Percentiles rank a stretch among this genome's conserved stretches.
phyloP scores from a whole-genome alignment of 139 green algal genomes.

The Yamagishiella unicocca region DNA sequence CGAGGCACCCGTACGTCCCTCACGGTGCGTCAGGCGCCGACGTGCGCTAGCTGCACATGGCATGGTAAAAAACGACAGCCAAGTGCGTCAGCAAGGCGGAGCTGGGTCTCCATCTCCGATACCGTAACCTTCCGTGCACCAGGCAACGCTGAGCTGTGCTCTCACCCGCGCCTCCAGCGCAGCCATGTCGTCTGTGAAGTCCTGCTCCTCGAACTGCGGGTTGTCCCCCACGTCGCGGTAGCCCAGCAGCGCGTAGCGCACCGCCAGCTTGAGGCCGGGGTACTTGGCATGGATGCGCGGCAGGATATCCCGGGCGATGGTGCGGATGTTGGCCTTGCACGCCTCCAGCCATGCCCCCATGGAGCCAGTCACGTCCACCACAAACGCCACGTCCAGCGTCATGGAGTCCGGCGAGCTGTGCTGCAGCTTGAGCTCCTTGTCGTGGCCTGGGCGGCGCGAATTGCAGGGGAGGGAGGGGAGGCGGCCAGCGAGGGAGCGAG shows the following conservation, averaged over 20 bases:
- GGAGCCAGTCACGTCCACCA: conserved; percentile 54
- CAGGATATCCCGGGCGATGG: conserved; percentile 46
- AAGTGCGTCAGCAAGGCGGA: neutral
- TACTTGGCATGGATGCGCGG: conserved; percentile 59
- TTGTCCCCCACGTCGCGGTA: conserved; percentile 60
- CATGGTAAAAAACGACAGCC: neutral
- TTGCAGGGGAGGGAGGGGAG: neutral
- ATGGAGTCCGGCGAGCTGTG: conserved; percentile 48
- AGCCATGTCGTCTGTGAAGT: conserved; percentile 47
- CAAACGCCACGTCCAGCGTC: conserved; percentile 59
- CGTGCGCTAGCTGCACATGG: no score
- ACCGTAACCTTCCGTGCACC: neutral
- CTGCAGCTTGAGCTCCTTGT: conserved; percentile 54
- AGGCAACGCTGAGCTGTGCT: neutral
- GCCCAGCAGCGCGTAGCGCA: conserved; percentile 57
- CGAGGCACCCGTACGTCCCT: no score
- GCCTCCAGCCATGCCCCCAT: conserved; percentile 61
- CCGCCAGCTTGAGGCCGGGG: conserved; percentile 36
- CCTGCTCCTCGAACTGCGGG: conserved; percentile 46
- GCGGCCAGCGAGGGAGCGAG: no score
- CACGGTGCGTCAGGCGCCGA: no score
- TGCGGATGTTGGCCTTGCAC: conserved; percentile 54
- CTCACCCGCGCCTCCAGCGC: conserved; percentile 44
- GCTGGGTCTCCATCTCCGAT: neutral
- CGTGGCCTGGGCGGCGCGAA: neutral